phyloP scores from a whole-genome alignment of 2,329 filamentous ascomycete species.

The Monosporascus sp. region DNA sequence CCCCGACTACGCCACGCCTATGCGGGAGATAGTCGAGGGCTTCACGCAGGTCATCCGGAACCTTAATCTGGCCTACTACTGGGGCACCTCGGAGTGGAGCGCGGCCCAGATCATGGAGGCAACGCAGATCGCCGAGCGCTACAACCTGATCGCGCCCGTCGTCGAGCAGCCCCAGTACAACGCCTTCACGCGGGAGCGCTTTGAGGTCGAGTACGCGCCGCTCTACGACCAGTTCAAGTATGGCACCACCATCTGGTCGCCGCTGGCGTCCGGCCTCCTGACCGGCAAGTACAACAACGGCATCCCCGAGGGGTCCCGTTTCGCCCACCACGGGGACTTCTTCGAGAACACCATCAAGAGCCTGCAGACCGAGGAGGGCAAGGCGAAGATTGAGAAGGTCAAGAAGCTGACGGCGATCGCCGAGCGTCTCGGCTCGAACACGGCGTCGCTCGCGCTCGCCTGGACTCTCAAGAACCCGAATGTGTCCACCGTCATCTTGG shows the following conservation, averaged over 20 bases:
- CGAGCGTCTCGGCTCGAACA: conserved; percentile 49
- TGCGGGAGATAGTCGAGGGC: conserved; percentile 56
- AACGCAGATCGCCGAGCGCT: conserved; percentile 45
- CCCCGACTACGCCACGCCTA: conserved; percentile 51
- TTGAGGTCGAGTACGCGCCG: conserved; percentile 56
- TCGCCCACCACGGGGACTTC: conserved; percentile 55
- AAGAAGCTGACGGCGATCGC: conserved; percentile 44
- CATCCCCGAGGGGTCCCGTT: conserved; percentile 55
- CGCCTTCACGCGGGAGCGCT: conserved; percentile 54
- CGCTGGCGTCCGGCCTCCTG: conserved; percentile 50
- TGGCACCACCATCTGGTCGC: conserved; percentile 44
- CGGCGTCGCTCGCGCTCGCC: conserved; percentile 45
- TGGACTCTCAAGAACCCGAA: conserved; percentile 51
- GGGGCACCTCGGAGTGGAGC: conserved; percentile 58
- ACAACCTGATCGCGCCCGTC: conserved; percentile 51
- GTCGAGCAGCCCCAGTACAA: conserved; percentile 53
- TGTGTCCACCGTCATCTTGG: conserved; percentile 47
- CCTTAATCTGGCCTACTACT: conserved; percentile 58
- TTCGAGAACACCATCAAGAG: conserved; percentile 59
- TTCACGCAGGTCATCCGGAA: conserved; percentile 43
- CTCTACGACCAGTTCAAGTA: conserved; percentile 51
- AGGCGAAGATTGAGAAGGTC: conserved; percentile 40
- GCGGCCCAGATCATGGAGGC: conserved; percentile 56
- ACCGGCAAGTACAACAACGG: conserved; percentile 62
- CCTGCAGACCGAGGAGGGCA: conserved; percentile 52